A percentile compares a stretch with the other conserved stretches of the same genome.
Conservation (phyloP, 768 basidiomycete species). For the Fistulinella prunicolor region DNA sequence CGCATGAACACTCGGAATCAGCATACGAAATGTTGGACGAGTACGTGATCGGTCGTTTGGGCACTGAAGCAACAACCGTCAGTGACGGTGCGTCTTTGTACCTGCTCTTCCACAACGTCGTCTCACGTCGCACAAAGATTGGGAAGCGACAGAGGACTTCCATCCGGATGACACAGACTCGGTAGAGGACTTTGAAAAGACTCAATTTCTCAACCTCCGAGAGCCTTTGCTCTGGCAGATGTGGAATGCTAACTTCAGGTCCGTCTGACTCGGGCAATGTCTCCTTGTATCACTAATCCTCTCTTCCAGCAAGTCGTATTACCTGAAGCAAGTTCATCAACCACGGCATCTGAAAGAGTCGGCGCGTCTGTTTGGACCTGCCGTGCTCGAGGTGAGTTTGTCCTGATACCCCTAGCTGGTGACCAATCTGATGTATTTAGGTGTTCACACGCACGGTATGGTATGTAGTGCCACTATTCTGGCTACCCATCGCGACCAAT, state of each 20-base stretch:
- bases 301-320: constrained; percentile 79
- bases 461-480: constrained; percentile 90
- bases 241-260: constrained; percentile 85
- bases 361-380: constrained; percentile 83
- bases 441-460: constrained; percentile 83
- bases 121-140: constrained; percentile 49
- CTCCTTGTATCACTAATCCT: background rate
- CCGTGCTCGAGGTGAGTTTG: constrained; percentile 67
- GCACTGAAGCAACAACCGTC: constrained; percentile 69
- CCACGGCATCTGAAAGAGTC: constrained; percentile 83
- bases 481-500: constrained; percentile 84
- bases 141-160: constrained; percentile 88
- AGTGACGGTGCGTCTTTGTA: constrained; percentile 62
- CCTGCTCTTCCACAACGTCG: background rate
- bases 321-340: constrained; percentile 95
- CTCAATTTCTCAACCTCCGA: constrained; percentile 87
- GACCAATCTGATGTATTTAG: constrained; percentile 34
- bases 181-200: constrained; percentile 78
- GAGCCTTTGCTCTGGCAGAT: constrained; percentile 85
- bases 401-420: background rate
- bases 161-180: constrained; percentile 87
- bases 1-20: constrained; percentile 87
- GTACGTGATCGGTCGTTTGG: constrained; percentile 80
- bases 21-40: constrained; percentile 93
- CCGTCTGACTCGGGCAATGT: constrained; percentile 15